Percentiles rank a stretch among this genome's conserved stretches.
phyloP scores from a whole-genome alignment of 805 yeast genomes.

The Candida caryicola region DNA sequence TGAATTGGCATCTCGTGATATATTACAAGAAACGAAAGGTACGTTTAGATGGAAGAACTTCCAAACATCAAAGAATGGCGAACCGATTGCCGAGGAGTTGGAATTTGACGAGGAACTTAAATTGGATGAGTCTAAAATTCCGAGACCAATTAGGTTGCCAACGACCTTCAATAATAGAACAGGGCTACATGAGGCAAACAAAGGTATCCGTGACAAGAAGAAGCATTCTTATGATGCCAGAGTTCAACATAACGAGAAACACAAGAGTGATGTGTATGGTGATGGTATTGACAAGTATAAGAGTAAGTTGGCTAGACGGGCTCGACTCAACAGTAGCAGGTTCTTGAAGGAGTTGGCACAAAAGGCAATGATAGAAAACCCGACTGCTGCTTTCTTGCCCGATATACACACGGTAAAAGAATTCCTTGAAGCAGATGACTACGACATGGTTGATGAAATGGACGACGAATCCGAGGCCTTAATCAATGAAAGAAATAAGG shows the following conservation, averaged over 20 bases:
- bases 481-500: slow-evolving; percentile 44
- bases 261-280: slow-evolving; percentile 74
- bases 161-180: slow-evolving; percentile 85
- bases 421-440: slow-evolving; percentile 50
- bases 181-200: slow-evolving; percentile 68
- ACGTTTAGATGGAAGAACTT: slow-evolving; percentile 44
- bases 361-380: slow-evolving; percentile 39
- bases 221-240: slow-evolving; percentile 79
- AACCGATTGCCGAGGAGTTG: slow-evolving; percentile 8
- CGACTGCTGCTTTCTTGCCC: slow-evolving; percentile 47
- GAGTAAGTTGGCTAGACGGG: slow-evolving; percentile 42
- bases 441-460: slow-evolving; percentile 31
- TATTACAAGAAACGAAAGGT: slow-evolving; percentile 51
- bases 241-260: slow-evolving; percentile 63
- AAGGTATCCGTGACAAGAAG: slow-evolving; percentile 81
- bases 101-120: slow-evolving; percentile 20
- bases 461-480: slow-evolving; percentile 39
- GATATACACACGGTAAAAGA: slow-evolving; percentile 53
- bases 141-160: slow-evolving; percentile 37
- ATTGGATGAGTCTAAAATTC: slow-evolving; percentile 17
- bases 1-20: slow-evolving; percentile 70
- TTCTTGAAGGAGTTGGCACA: slow-evolving; percentile 58
- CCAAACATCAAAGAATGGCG: slow-evolving; percentile 15
- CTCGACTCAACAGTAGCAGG: slow-evolving; percentile 52
- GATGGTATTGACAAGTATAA: slow-evolving; percentile 66